Base-by-base conservation (phyloP, 2,329 filamentous ascomycete genomes). In the Nothopassalora personata region DNA sequence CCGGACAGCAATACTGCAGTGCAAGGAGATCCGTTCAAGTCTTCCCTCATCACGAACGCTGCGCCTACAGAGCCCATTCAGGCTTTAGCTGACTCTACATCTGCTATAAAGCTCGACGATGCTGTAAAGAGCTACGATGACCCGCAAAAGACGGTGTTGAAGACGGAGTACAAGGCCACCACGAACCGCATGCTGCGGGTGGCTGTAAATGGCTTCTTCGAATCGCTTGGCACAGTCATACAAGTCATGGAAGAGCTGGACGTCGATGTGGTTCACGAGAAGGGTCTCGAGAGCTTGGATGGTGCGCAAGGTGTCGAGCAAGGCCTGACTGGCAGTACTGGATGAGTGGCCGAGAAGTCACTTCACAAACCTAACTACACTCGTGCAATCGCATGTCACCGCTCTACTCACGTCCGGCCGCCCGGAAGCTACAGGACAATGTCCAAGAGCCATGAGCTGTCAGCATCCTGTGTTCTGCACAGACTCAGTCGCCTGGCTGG, bases 141-240 rank as follows among this genome's bases (percentile, higher is more conserved):
- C 7, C 72, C 73, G 7, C 67, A 70, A 36, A 75, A 76, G 66
- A 81, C 77, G 1, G 75, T 92, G 4, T 79, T 97, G 52, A 80
- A 82, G 60, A 88, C 90, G 9, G 83, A 88, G 60, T 97, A 97
- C 76, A 83, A 81, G 56, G 94, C 94, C 1, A 91, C 91, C 0
- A 97, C 94, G 19, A 96, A 97, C 72, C 87, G 94, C 66, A 97
- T 97, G 93, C 81, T 99, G 59, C 87, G 94, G 48, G 94, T 99
- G 2, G 90, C 93, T 3, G 92, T 97, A 58, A 97, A 97, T 76
- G 91, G 91, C 9, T 97, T 97, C 75, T 91, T 97, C 81, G 93
- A 97, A 69, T 95, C 88, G 67, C 74, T 97, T 57, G 85, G 86
- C 54, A 85, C 97, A 5, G 87, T 97, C 1, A 74, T 97, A 46